Percentiles rank a stretch among this genome's conserved stretches.
These are phyloP conservation scores for Neurospora hispaniola DNA, from an alignment of 495 filamentous ascomycete genomes.

Conservation along the genomic window DNA sequence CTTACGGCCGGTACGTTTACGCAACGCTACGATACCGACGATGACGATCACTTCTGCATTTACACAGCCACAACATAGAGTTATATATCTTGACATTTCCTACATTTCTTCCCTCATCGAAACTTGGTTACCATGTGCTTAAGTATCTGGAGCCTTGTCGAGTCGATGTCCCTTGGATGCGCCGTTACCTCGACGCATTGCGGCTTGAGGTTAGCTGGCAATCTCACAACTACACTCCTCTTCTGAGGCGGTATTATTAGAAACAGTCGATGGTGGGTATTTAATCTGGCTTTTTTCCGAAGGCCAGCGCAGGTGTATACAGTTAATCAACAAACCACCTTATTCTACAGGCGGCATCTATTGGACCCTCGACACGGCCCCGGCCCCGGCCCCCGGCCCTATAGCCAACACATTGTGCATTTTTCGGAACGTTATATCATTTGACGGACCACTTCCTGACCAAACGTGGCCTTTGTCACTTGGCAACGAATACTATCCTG, in stretches of 20 bases:
- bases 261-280: neutral
- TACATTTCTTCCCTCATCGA: neutral
- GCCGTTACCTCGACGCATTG: neutral
- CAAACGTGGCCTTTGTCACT: constrained; percentile 3
- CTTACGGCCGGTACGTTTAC: neutral
- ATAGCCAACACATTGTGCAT: neutral
- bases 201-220: neutral
- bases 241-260: neutral
- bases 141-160: neutral
- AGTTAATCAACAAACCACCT: constrained; percentile 10
- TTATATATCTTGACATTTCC: neutral
- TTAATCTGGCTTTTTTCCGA: constrained; percentile 1
- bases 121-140: neutral
- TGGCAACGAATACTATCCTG: neutral
- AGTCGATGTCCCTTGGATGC: neutral
- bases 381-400: neutral
- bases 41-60: neutral
- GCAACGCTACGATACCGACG: neutral
- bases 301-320: constrained; percentile 8
- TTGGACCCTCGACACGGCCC: neutral
- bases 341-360: neutral
- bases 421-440: neutral
- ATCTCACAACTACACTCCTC: neutral
- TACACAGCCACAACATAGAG: neutral
- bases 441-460: neutral